These are phyloP conservation scores for Ganoderma boninense DNA, from an alignment of 1,284 basidiomycete species.

Conservation along the genomic window DNA sequence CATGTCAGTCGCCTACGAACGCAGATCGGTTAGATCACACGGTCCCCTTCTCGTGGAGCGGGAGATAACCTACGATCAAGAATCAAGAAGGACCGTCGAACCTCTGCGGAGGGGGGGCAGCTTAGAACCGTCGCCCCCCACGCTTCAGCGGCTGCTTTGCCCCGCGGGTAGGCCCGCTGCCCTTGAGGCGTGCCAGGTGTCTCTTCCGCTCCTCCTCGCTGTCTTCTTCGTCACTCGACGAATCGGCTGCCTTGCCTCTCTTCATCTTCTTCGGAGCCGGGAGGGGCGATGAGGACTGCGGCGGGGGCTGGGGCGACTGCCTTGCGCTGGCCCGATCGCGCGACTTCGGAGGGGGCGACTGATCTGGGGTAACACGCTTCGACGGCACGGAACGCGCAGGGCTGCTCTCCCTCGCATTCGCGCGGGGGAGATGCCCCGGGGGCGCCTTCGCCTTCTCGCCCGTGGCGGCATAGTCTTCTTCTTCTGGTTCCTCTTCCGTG, in stretches of 20 bases:
- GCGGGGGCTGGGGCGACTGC: constrained; percentile 6
- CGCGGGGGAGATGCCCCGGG: constrained; percentile 19
- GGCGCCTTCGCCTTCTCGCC: constrained; percentile 31
- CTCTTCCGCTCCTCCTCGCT: constrained; percentile 60
- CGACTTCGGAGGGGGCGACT: constrained; percentile 21
- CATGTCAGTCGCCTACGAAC: constrained; percentile 15
- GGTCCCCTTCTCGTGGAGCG: constrained; percentile 18
- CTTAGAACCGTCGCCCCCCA: constrained; percentile 74
- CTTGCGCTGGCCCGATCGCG: constrained; percentile 13
- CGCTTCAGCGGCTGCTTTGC: constrained; percentile 77
- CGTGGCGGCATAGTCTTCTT: constrained; percentile 20
- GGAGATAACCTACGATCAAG: constrained; percentile 19
- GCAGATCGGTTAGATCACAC: constrained; percentile 21
- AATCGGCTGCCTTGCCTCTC: constrained; percentile 38
- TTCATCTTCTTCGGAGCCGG: constrained; percentile 55
- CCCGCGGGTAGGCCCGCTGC: constrained; percentile 49
- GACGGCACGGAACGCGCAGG: constrained; percentile 26
- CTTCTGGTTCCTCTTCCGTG: constrained; percentile 53
- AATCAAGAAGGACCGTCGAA: background rate
- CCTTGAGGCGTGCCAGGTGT: constrained; percentile 47
- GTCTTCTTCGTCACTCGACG: constrained; percentile 58
- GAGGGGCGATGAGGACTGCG: constrained; percentile 45
- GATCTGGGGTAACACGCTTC: constrained; percentile 29
- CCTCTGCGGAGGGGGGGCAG: background rate
- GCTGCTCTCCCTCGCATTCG: constrained; percentile 15